Conservation (phyloP, 2,329 filamentous ascomycete genomes). For the Trichoderma simmonsii region DNA sequence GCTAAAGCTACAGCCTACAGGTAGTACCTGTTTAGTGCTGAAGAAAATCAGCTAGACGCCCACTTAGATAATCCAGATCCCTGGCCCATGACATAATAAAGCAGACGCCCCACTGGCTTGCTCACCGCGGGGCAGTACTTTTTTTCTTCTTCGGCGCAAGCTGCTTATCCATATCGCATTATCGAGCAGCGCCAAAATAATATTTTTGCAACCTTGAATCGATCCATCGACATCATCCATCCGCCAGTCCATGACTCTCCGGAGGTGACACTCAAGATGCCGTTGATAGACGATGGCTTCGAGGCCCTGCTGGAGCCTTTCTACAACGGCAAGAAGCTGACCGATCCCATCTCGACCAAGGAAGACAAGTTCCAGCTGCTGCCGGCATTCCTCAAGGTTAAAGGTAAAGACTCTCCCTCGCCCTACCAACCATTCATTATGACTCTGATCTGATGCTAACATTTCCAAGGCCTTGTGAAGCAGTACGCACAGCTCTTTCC, state of each 20-base stretch:
- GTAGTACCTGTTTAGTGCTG: no score
- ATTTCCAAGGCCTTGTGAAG: conserved; percentile 68
- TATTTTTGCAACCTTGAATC: background rate
- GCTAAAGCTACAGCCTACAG: no score
- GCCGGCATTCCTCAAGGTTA: conserved; percentile 97
- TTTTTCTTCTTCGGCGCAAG: conserved; percentile 15
- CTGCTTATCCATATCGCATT: conserved; percentile 19
- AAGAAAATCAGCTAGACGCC: background rate
- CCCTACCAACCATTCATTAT: background rate
- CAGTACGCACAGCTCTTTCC: conserved; percentile 52
- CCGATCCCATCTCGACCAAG: conserved; percentile 60
- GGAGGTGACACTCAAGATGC: conserved; percentile 44
- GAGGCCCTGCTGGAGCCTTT: conserved; percentile 65
- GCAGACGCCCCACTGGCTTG: conserved; percentile 7
- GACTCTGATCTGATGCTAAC: background rate
- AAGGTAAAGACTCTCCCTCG: conserved; percentile 52
- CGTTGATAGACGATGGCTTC: conserved; percentile 59
- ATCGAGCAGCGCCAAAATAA: conserved; percentile 1
- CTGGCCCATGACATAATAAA: background rate
- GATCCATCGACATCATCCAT: background rate
- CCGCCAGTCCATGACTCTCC: conserved; percentile 27
- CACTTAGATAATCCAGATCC: background rate
- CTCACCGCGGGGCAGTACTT: conserved; percentile 18
- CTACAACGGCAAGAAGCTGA: conserved; percentile 66
- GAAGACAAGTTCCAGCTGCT: conserved; percentile 96